These are phyloP conservation scores for Citeromyces hawaiiensis DNA, from an alignment of 1,139 yeast species.

Conservation along the genomic window DNA sequence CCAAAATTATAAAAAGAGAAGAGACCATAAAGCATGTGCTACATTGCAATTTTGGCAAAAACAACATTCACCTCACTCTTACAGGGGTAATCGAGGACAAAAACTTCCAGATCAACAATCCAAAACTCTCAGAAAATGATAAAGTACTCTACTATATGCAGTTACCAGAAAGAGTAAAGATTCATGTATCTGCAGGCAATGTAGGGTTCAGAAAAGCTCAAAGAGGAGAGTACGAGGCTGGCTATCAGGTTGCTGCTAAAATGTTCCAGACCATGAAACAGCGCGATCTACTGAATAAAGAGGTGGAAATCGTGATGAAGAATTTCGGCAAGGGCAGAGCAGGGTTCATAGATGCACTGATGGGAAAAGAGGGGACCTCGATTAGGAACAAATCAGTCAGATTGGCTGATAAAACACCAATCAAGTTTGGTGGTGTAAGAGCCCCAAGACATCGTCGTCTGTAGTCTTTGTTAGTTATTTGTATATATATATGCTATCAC, in stretches of 20 bases:
- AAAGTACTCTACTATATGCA: conserved; percentile 67
- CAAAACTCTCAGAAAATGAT: conserved; percentile 51
- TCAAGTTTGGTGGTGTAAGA: conserved; percentile 88
- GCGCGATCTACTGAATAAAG: conserved; percentile 36
- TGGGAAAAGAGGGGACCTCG: conserved; percentile 76
- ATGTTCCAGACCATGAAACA: conserved; percentile 63
- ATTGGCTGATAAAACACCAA: conserved; percentile 63
- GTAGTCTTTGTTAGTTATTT: conserved; percentile 15
- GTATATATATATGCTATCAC: conserved; percentile 4
- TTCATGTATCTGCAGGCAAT: conserved; percentile 59
- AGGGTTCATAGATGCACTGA: conserved; percentile 73
- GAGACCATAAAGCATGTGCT: conserved; percentile 45
- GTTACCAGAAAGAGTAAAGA: conserved; percentile 63
- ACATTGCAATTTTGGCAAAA: conserved; percentile 66
- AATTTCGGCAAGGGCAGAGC: conserved; percentile 85
- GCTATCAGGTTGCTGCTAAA: conserved; percentile 72
- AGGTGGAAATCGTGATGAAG: conserved; percentile 60
- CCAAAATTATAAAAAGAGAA: conserved; percentile 6
- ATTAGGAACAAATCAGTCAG: conserved; percentile 54
- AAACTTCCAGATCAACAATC: conserved; percentile 42
- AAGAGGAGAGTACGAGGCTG: conserved; percentile 89
- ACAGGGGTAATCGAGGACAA: conserved; percentile 60
- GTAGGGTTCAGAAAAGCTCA: conserved; percentile 69
- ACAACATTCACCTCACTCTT: conserved; percentile 72
- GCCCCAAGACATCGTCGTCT: conserved; percentile 77